Base-by-base conservation (phyloP, 2,329 filamentous ascomycete species). In the Epichloe gansuensis region DNA sequence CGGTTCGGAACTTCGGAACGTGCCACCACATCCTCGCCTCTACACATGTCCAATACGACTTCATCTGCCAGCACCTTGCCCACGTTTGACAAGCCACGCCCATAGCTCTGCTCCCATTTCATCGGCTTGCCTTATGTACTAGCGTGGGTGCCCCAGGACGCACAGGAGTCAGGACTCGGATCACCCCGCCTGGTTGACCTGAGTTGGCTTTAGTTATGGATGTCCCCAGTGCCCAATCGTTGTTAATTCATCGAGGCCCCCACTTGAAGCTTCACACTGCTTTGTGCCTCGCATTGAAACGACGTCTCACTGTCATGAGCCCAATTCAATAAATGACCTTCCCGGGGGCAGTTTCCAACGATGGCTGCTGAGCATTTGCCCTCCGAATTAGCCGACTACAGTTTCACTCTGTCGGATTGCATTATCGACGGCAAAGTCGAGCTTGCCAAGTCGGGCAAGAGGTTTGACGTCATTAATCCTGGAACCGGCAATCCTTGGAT, bases 401-500 rank as follows among this genome's bases (percentile, higher is more conserved):
- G 66, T 28, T 69, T 81, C 13, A 67, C 75, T 15, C 69, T 74
- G 37, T 70, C 70, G 43, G 72, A 78, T 55, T 77, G 73, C 48
- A 73, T 74, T 51, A 65, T 80, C 52, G 67, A 77, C 52, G 72
- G 75, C 50, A 57, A 72, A 58, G 75, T 73, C 68, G 65, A 74
- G 1, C 52, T 66, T 12, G 69, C 76, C 15, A 69, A 69, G 44
- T 72, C 69, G 34, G 72, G 72, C 48, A 67, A 69, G 37, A 71
- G 73, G 0, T 81, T 80, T 55, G 68, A 75, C 54, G 72, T 80
- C 9, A 58, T 77, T 15, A 76, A 81, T 54, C 77, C 77, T 0
- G 77, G 77, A 39, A 73, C 72, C 5, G 73, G 73, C 56, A 67
- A 67, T 46, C 57, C 67, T 3, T 81, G 76, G 75, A 72, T 74